phyloP scores from a whole-genome alignment of 2,329 filamentous ascomycete genomes.

The Talaromyces sp. region DNA sequence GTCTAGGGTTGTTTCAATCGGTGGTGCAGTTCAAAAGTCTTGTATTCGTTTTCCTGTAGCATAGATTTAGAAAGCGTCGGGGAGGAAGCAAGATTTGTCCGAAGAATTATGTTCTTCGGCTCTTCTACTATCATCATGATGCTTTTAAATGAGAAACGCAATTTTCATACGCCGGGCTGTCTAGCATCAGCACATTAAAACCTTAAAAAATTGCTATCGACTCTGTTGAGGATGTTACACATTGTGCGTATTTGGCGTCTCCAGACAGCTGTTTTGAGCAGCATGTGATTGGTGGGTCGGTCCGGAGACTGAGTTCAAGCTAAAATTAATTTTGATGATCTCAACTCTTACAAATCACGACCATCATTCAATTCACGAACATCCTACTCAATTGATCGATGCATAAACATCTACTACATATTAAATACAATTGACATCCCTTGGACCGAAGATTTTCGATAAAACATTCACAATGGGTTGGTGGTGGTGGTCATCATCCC shows the following conservation, averaged over 20 bases:
- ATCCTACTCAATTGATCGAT: background rate
- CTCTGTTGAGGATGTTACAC: too few species aligned
- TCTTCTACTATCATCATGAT: background rate
- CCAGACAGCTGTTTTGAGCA: background rate
- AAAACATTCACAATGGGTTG: constrained; percentile 42
- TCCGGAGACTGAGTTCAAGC: background rate
- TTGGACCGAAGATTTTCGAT: background rate
- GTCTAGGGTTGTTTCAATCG: background rate
- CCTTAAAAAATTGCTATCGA: too few species aligned
- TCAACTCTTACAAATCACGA: background rate
- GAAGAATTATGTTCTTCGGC: background rate
- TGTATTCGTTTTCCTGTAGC: background rate
- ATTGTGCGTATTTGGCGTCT: background rate
- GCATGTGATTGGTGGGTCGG: background rate
- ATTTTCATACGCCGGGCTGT: too few species aligned
- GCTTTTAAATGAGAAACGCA: background rate
- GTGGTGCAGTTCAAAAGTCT: background rate
- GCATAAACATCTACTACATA: background rate
- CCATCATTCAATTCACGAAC: background rate
- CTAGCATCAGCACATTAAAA: too few species aligned
- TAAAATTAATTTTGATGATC: constrained; percentile 1
- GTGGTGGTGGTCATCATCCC: constrained; percentile 43
- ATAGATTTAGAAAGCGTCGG: background rate
- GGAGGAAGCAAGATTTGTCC: background rate
- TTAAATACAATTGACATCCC: background rate